These are phyloP conservation scores for Thermomyces lanuginosus DNA, from an alignment of 2,329 filamentous ascomycete species.

Conservation along the genomic window DNA sequence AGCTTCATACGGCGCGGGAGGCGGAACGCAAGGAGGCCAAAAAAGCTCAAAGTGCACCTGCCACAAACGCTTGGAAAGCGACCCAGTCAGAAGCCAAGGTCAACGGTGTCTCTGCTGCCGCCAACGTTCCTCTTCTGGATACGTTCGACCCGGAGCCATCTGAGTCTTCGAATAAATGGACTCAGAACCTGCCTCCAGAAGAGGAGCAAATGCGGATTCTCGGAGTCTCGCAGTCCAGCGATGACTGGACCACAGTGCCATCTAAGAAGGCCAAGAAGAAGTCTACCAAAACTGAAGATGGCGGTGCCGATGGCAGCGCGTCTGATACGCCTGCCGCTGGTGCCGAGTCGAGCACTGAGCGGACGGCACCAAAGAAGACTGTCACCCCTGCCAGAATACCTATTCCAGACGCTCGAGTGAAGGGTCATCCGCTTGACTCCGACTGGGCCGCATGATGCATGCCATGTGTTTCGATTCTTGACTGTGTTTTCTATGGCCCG, in stretches of 20 bases:
- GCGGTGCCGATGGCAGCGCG: constrained; percentile 29
- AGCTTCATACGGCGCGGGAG: constrained; percentile 64
- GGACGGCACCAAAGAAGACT: constrained; percentile 19
- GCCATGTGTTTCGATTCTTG: too few species aligned
- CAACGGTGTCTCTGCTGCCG: constrained; percentile 9
- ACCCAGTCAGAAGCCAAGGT: constrained; percentile 17
- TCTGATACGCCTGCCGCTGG: constrained; percentile 12
- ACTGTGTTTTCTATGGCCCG: too few species aligned
- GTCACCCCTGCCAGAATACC: constrained; percentile 12
- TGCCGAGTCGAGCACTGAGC: constrained; percentile 8
- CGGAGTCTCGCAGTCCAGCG: constrained; percentile 30
- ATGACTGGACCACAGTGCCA: constrained; percentile 45
- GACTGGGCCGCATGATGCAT: constrained; percentile 30
- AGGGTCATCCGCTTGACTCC: constrained; percentile 29
- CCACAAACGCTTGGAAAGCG: constrained; percentile 38
- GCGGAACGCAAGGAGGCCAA: constrained; percentile 64
- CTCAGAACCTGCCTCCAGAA: constrained; percentile 38
- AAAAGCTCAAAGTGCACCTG: constrained; percentile 26
- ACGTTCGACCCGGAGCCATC: constrained; percentile 23
- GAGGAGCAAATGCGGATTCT: constrained; percentile 44
- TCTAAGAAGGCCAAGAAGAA: constrained; percentile 42
- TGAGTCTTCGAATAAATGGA: constrained; percentile 24
- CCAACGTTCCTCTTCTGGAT: constrained; percentile 22
- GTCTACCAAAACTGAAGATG: constrained; percentile 25
- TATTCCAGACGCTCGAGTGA: constrained; percentile 13